Evolutionary conservation across 306 rosid genomes (phyloP), one percentile per base, ranked within the genome.

Genomic region (Dalbergia cochinchinensis): DNA sequence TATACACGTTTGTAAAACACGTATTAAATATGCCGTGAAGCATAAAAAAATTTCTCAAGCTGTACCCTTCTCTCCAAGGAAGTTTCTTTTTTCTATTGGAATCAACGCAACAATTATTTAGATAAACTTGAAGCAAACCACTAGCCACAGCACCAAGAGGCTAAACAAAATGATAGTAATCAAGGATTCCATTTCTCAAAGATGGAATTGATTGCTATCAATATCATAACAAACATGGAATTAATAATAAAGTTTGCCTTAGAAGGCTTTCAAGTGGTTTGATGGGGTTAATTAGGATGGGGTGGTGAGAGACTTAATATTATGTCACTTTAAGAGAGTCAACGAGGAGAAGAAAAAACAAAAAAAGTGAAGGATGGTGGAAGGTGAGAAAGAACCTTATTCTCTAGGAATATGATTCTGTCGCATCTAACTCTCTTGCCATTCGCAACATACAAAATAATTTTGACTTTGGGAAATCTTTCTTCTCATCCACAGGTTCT

Each of bases 371-470:
- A 77, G 62, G 80, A 64, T 82, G 84, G 88, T 86, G 89, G 89
- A 83, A 76, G 82, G 78, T 64, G 76, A 14, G 58, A 81, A 65
- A 78, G 92, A 89, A 89, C 83, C 89, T 70, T 31, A 83, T 89
- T 83, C 90, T 78, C 39, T 45, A 81, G 74, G 92, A 87, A 89
- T 85, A 71, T 45, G 89, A 89, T 85, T 89, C 89, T 80, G 19
- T 37, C 7, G 88, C 90, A 87, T 80, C 86, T 20, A 70, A 78
- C 83, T 78, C 82, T 74, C 78, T 61, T 69, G 83, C 83, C 86
- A 86, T 85, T 86, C 78, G 87, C 83, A 82, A 86, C 78, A 80
- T 64, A 76, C 69, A 74, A 87, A 79, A 82, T 41, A 82, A 66
- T 78, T 78, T 83, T 87, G 89, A 87, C 89, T 81, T 67, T 58